A percentile compares a stretch with the other conserved stretches of the same genome.
Evolutionary conservation across 768 basidiomycete species (phyloP).

Genomic region (Clavaria fumosa): DNA sequence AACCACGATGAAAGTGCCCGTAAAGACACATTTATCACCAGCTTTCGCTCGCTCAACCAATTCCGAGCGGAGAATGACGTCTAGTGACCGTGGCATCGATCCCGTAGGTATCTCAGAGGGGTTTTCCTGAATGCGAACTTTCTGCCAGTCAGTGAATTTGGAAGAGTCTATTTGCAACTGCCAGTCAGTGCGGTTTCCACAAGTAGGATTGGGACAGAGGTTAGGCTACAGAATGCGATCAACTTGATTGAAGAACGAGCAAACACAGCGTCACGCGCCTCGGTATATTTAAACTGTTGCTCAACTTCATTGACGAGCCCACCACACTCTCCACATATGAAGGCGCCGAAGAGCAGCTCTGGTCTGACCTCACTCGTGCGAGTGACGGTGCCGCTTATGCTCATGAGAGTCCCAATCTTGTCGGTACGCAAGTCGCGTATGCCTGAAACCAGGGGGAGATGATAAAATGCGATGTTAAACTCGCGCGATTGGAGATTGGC

Average conservation of each 20-base stretch:
- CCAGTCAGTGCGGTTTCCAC: slow-evolving; percentile 83
- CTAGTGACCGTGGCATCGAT: slow-evolving; percentile 92
- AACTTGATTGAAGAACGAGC: slow-evolving; percentile 5
- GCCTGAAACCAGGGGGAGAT: slow-evolving; percentile 83
- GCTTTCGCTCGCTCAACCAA: slow-evolving; percentile 98
- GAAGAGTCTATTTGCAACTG: slow-evolving; percentile 91
- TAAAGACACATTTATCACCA: slow-evolving; percentile 97
- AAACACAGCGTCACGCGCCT: slow-evolving; percentile 33
- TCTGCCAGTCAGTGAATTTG: slow-evolving; percentile 99
- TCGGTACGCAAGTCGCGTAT: slow-evolving; percentile 90
- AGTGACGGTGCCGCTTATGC: slow-evolving; percentile 94
- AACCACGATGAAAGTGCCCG: slow-evolving; percentile 95
- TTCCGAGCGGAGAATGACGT: slow-evolving; percentile 89
- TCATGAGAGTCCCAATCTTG: slow-evolving; percentile 86
- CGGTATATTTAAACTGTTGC: slow-evolving; percentile 99
- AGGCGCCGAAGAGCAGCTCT: slow-evolving; percentile 85
- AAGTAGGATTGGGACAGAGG: slow-evolving; percentile 88
- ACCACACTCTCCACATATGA: slow-evolving; percentile 80
- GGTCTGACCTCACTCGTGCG: slow-evolving; percentile 95
- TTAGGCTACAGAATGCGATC: slow-evolving; percentile 43
- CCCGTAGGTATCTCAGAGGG: slow-evolving; percentile 98
- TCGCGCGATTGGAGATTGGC: slow-evolving; percentile 84
- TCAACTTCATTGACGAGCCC: slow-evolving; percentile 85
- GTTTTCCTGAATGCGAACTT: slow-evolving; percentile 97
- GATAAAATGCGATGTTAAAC: slow-evolving; percentile 92